Conservation (phyloP, 768 basidiomycete genomes). For the Naganishia vishniacii region DNA sequence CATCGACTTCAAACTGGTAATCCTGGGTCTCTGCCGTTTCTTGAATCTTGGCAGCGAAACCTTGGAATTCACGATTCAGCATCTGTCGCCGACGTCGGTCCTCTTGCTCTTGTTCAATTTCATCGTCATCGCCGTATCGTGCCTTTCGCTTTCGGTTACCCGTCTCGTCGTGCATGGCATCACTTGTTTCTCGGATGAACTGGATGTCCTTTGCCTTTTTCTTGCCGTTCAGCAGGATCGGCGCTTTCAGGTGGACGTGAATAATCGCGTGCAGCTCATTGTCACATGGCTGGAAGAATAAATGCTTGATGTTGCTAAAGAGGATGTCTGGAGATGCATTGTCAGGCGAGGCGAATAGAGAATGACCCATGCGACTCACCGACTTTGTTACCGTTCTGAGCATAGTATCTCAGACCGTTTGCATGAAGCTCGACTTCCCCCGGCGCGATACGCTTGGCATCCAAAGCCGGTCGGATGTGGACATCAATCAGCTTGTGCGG, state of each 20-base stretch:
- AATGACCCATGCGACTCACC: slow-evolving; percentile 54
- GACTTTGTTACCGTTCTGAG: slow-evolving; percentile 80
- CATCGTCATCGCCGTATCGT: slow-evolving; percentile 96
- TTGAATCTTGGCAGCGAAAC: slow-evolving; percentile 85
- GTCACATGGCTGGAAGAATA: slow-evolving; percentile 99
- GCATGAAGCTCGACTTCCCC: slow-evolving; percentile 99
- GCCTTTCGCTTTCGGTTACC: slow-evolving; percentile 97
- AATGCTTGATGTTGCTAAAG: slow-evolving; percentile 94
- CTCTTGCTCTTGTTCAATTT: slow-evolving; percentile 97
- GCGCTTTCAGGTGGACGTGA: slow-evolving; percentile 85
- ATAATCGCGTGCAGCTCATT: slow-evolving; percentile 89
- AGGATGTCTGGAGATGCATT: slow-evolving; percentile 63
- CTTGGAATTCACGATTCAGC: slow-evolving; percentile 89
- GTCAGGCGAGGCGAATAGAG: neutral
- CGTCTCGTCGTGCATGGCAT: slow-evolving; percentile 96
- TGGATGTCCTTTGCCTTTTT: slow-evolving; percentile 92
- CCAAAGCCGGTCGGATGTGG: slow-evolving; percentile 85
- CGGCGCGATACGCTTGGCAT: slow-evolving; percentile 80
- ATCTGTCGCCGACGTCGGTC: slow-evolving; percentile 81
- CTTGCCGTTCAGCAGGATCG: slow-evolving; percentile 98
- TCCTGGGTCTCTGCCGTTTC: slow-evolving; percentile 80
- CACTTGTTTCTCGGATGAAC: slow-evolving; percentile 95
- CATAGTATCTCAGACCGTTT: slow-evolving; percentile 90
- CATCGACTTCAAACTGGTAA: slow-evolving; percentile 75
- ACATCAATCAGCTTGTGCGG: slow-evolving; percentile 84